Conservation (phyloP, 2,329 filamentous ascomycete species). For the Periconia sp. region DNA sequence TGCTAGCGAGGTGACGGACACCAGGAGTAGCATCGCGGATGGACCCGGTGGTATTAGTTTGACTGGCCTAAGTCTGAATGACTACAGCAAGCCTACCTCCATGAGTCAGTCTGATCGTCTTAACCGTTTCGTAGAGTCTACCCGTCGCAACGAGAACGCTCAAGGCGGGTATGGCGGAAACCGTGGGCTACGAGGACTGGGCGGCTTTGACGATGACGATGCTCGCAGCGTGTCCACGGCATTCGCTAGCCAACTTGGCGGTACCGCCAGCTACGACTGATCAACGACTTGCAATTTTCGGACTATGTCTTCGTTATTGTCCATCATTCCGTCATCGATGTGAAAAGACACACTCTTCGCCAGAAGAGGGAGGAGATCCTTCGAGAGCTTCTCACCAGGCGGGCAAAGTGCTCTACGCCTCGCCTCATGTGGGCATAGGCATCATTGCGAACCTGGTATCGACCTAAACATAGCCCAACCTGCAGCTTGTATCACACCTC, state of each 20-base stretch:
- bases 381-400: no score
- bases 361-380: no score
- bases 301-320: no score
- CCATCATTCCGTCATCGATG: no score
- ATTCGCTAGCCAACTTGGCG: constrained; percentile 94
- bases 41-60: constrained; percentile 88
- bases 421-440: no score
- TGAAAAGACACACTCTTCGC: no score
- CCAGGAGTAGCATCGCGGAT: constrained; percentile 77
- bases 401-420: no score
- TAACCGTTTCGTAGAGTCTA: constrained; percentile 91
- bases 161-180: constrained; percentile 47
- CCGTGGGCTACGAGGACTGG: constrained; percentile 51
- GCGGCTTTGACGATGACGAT: constrained; percentile 77
- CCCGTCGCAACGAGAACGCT: constrained; percentile 64
- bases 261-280: constrained; percentile 67
- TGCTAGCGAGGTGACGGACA: constrained; percentile 87
- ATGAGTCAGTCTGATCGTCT: constrained; percentile 87
- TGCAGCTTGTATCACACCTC: no score
- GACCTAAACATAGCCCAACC: no score
- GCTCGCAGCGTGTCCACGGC: constrained; percentile 95
- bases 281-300: no score
- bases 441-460: no score
- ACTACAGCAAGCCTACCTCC: constrained; percentile 73
- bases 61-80: constrained; percentile 77